phyloP scores from a whole-genome alignment of 2,329 filamentous ascomycete species.

The Aureobasidium sp. region DNA sequence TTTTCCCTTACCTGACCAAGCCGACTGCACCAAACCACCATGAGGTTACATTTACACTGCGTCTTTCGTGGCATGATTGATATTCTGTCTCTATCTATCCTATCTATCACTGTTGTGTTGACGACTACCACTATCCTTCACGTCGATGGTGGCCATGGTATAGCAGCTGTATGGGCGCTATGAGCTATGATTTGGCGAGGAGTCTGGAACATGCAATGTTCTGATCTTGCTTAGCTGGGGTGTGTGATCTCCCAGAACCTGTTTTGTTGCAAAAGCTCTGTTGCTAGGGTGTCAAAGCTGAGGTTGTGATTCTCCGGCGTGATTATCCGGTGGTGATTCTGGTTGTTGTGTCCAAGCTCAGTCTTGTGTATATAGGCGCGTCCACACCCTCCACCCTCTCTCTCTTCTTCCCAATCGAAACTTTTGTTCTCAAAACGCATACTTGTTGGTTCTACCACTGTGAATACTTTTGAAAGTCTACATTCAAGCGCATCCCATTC shows the following conservation, averaged over 20 bases:
- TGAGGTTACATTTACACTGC: background rate
- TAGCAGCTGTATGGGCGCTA: background rate
- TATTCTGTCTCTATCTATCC: background rate
- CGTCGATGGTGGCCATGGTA: background rate
- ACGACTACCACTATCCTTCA: background rate
- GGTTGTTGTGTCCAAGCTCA: background rate
- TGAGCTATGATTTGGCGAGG: background rate
- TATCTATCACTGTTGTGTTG: background rate
- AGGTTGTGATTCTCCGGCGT: background rate
- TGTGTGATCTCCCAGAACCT: background rate
- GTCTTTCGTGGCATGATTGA: background rate
- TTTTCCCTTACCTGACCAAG: background rate
- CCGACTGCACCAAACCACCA: background rate
- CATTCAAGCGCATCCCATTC: background rate
- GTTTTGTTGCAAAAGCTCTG: background rate
- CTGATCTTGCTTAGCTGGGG: background rate
- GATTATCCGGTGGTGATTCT: background rate
- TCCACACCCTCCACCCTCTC: background rate
- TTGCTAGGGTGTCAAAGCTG: slow-evolving; percentile 3
- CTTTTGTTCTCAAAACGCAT: background rate
- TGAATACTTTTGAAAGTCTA: background rate
- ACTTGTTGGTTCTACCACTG: background rate
- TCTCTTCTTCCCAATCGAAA: background rate
- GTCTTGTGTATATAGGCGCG: background rate
- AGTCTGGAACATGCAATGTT: background rate